Base-by-base conservation (phyloP, 1,139 yeast species). In the Saccharomyces hybrid region DNA sequence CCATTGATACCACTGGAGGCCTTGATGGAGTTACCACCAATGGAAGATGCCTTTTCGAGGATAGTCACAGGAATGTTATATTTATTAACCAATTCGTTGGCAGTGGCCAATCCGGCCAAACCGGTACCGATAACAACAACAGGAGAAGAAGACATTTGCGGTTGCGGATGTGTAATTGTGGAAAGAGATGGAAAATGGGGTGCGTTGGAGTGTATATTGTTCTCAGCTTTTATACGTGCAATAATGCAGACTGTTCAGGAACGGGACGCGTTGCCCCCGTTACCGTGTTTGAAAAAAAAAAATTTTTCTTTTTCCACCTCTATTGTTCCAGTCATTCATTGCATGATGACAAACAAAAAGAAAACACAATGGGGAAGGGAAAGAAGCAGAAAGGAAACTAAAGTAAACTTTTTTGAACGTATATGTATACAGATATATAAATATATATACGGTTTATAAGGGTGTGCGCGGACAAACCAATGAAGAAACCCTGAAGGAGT, bases 1-100 rank as follows among this genome's bases (percentile, higher is more conserved):
- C 93, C 96, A 68, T 86, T 87, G 62, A 88, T 87, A 26, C 96
- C 95, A 21, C 88, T 82, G 0, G 91, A 84, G 1, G 95, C 95
- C 68, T 86, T 85, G 28, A 87, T 83, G 44, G 91, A 84, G 65
- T 86, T 87, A 3, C 95, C 95, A 55, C 91, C 88, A 47, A 85
- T 73, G 61, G 80, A 80, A 12, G 81, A 77, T 53, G 80, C 81
- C 63, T 85, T 85, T 59, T 86, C 91, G 21, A 86, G 63, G 16
- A 86, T 64, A 0, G 84, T 69, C 14, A 85, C 81, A 72, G 64
- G 86, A 74, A 52, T 83, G 80, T 67, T 64, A 53, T 65, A 58
- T 51, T 82, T 74, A 55, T 77, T 73, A 54, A 83, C 76, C 16
- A 85, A 77, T 62, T 83, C 85, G 65, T 83, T 87, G 0, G 89